Conservation (phyloP, 140 eudicot genomes). For the Bidens hawaiensis region DNA sequence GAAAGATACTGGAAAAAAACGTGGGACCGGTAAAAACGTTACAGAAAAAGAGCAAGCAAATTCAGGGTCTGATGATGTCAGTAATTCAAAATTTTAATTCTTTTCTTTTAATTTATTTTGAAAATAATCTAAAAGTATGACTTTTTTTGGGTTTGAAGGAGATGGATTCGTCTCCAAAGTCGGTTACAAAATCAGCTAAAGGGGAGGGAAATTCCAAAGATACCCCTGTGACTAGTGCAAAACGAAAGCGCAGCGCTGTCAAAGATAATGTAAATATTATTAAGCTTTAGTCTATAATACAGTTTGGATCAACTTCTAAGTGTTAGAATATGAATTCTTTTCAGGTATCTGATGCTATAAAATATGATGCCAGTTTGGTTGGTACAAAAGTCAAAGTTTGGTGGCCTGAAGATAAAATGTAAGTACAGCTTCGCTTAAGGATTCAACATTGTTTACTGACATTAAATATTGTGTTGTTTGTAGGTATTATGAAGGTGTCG, state of each 20-base stretch:
- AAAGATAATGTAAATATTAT: constrained; percentile 38
- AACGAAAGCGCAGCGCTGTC: constrained; percentile 57
- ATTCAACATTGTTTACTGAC: background rate
- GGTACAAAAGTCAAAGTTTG: constrained; percentile 76
- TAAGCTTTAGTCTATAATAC: background rate
- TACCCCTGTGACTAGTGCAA: constrained; percentile 38
- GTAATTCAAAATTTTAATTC: constrained; percentile 9
- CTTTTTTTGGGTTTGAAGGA: constrained; percentile 37
- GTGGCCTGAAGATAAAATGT: constrained; percentile 86
- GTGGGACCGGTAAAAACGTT: constrained; percentile 45
- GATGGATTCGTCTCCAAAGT: constrained; percentile 38
- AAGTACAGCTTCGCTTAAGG: constrained; percentile 27
- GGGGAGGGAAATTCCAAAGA: constrained; percentile 41
- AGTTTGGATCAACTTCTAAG: background rate
- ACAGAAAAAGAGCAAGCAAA: constrained; percentile 43
- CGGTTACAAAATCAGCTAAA: constrained; percentile 46
- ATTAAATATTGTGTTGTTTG: background rate
- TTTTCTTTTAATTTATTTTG: background rate
- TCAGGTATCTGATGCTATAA: constrained; percentile 41
- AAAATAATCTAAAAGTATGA: background rate
- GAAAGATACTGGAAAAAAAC: constrained; percentile 40
- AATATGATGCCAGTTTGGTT: constrained; percentile 52
- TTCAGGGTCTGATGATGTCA: constrained; percentile 42
- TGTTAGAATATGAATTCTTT: background rate
- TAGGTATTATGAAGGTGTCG: constrained; percentile 78